Base-by-base conservation (phyloP, 345 rosid genomes). In the Microcos paniculata region DNA sequence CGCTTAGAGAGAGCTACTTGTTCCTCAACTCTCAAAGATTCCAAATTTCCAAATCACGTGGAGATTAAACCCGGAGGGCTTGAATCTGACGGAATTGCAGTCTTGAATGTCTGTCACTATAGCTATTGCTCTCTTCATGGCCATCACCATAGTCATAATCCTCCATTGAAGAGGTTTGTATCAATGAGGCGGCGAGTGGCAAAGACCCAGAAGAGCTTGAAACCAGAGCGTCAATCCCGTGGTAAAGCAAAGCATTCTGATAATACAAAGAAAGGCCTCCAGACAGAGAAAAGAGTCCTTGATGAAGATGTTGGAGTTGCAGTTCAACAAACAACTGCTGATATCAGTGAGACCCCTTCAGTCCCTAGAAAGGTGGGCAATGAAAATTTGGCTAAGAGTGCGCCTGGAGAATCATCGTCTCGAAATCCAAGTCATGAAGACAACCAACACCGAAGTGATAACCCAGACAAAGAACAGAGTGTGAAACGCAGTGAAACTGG, bases 101-200 rank as follows among this genome's bases (percentile, higher is more conserved):
- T 38, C 2, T 46, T 46, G 74, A 85, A 83, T 76, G 87, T 85
- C 31, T 96, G 99, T 71, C 79, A 79, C 1, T 96, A 92, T 73
- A 88, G 83, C 80, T 96, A 94, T 62, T 96, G 99, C 71, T 96
- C 99, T 70, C 86, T 96, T 38, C 99, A 96, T 12, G 94, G 97
- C 30, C 92, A 87, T 75, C 82, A 64, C 63, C 95, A 88, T 73
- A 83, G 82, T 8, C 59, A 26, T 82, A 75, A 80, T 14, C 91
- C 91, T 30, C 85, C 92, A 30, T 26, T 91, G 80, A 90, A 85
- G 85, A 86, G 84, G 70, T 84, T 91, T 80, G 86, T 86, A 48
- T 89, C 94, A 8, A 87, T 87, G 84, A 84, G 95, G 81, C 84
- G 92, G 78, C 87, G 78, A 51, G 38, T 75, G 70, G 48, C 85